These are phyloP conservation scores for Fusarium robinianum DNA, from an alignment of 2,329 filamentous ascomycete species.

Conservation along the genomic window DNA sequence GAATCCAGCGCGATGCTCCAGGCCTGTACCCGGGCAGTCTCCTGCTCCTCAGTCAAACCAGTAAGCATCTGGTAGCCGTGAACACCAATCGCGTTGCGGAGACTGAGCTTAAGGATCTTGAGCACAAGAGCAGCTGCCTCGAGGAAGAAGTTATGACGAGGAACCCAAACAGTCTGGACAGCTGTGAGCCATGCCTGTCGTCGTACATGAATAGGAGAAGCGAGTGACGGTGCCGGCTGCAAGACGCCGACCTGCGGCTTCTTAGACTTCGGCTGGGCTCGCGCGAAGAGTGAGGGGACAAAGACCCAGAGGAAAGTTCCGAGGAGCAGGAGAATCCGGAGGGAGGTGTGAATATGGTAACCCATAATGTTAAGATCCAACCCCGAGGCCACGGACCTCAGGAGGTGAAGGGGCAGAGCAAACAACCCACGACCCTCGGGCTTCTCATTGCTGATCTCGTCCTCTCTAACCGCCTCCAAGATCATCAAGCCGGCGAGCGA, in stretches of 20 bases:
- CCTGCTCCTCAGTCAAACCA: slow-evolving; percentile 81
- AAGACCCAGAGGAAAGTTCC: slow-evolving; percentile 60
- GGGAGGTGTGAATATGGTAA: slow-evolving; percentile 56
- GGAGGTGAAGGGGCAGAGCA: slow-evolving; percentile 63
- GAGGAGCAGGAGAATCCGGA: slow-evolving; percentile 58
- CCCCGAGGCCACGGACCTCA: slow-evolving; percentile 53
- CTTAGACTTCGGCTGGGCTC: slow-evolving; percentile 54
- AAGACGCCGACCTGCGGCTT: slow-evolving; percentile 51
- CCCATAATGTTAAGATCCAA: slow-evolving; percentile 59
- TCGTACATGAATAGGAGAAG: slow-evolving; percentile 82
- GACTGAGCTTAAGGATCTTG: slow-evolving; percentile 80
- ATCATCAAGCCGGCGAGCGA: slow-evolving; percentile 92
- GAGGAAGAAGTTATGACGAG: slow-evolving; percentile 81
- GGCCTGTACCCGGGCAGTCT: slow-evolving; percentile 82
- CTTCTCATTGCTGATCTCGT: slow-evolving; percentile 66
- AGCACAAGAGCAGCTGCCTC: slow-evolving; percentile 80
- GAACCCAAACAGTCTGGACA: slow-evolving; percentile 90
- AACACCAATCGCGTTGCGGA: slow-evolving; percentile 77
- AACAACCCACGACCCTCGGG: slow-evolving; percentile 69
- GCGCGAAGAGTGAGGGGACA: slow-evolving; percentile 56
- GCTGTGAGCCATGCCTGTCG: slow-evolving; percentile 91
- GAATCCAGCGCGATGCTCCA: slow-evolving; percentile 95
- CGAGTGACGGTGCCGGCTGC: slow-evolving; percentile 68
- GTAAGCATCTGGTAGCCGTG: slow-evolving; percentile 78
- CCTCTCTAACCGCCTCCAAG: slow-evolving; percentile 74